These are phyloP conservation scores for Medicago arabica DNA, from an alignment of 306 rosid species.

Conservation along the genomic window DNA sequence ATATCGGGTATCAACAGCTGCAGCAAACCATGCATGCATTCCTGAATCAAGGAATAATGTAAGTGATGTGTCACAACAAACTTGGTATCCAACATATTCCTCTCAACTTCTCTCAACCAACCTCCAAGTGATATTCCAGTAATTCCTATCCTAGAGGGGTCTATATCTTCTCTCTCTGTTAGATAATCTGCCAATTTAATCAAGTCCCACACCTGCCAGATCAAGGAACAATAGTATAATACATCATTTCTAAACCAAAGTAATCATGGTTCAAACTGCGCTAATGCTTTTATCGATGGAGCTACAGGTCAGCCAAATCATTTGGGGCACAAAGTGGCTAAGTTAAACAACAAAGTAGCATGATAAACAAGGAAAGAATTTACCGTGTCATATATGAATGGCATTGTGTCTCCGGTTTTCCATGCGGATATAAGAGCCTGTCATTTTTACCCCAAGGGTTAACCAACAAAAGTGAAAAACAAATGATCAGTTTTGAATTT, in stretches of 20 bases:
- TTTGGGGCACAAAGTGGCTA: constrained; percentile 31
- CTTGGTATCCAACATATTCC: constrained; percentile 33
- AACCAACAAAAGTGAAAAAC: constrained; percentile 24
- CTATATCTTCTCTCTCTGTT: constrained; percentile 77
- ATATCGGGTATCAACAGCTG: constrained; percentile 80
- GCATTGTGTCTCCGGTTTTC: constrained; percentile 86
- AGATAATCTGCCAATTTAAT: constrained; percentile 89
- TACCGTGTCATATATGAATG: constrained; percentile 97
- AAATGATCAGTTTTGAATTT: constrained; percentile 38
- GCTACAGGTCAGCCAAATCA: constrained; percentile 35
- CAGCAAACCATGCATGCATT: constrained; percentile 97
- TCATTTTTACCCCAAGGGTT: not conserved
- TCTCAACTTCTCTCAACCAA: constrained; percentile 51
- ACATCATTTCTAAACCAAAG: constrained; percentile 27
- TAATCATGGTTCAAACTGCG: constrained; percentile 27
- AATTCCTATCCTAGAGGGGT: constrained; percentile 80
- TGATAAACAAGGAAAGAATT: constrained; percentile 25
- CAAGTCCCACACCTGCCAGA: constrained; percentile 90
- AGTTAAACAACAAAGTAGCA: constrained; percentile 37
- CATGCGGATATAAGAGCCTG: constrained; percentile 93
- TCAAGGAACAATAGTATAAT: not conserved
- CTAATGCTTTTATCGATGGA: constrained; percentile 22
- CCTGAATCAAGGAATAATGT: constrained; percentile 58
- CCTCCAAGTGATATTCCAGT: constrained; percentile 98
- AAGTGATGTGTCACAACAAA: constrained; percentile 30